Conservation (phyloP, 2,329 filamentous ascomycete species). For the Tympanopsis confertula region DNA sequence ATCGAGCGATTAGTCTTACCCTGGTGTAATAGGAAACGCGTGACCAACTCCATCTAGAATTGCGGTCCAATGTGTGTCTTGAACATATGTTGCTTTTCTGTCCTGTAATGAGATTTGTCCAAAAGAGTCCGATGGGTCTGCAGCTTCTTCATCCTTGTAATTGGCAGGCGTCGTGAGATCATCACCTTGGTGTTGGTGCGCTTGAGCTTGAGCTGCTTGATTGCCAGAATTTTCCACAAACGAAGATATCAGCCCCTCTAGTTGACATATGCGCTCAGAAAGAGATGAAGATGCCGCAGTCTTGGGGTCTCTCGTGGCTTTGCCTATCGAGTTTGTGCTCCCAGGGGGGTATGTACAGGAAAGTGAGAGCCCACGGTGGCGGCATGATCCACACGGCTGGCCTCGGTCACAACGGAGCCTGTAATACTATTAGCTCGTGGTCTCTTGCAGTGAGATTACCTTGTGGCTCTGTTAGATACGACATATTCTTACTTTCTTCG, state of each 20-base stretch:
- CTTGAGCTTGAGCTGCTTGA: background rate
- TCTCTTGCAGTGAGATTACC: background rate
- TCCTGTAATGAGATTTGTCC: background rate
- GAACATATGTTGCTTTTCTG: background rate
- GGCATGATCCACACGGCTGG: background rate
- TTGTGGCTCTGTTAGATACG: background rate
- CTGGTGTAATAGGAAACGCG: background rate
- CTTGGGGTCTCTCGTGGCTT: background rate
- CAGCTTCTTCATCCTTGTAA: no score
- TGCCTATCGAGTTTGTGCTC: background rate
- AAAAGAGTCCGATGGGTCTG: background rate
- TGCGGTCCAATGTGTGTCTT: background rate
- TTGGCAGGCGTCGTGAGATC: no score
- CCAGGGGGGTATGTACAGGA: background rate
- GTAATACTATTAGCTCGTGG: background rate
- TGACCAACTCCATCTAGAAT: background rate
- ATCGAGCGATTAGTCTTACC: background rate
- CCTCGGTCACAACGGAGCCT: no score
- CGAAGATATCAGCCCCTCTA: background rate
- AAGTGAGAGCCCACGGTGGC: background rate
- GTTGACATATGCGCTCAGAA: background rate
- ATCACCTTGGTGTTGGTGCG: background rate
- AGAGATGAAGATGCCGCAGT: background rate
- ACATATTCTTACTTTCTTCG: background rate
- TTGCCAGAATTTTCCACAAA: background rate